Evolutionary conservation across 1,284 basidiomycete genomes (phyloP).

Genomic region (Rhodotorula sp.): DNA sequence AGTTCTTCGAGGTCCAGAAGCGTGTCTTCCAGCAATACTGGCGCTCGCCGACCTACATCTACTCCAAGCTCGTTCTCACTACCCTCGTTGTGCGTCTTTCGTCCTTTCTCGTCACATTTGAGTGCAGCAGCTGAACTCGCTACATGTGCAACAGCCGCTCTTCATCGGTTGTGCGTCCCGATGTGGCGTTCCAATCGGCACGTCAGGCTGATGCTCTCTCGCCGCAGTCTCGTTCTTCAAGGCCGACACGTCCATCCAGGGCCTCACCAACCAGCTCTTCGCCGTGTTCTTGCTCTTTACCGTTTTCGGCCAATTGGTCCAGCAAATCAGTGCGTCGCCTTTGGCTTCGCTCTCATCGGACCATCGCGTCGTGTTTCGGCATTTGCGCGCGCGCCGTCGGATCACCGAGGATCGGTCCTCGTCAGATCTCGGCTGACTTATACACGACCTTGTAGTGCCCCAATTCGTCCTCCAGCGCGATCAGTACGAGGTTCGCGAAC

Average conservation of each 20-base stretch:
- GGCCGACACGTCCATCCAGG: slow-evolving; percentile 65
- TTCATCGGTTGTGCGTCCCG: slow-evolving; percentile 51
- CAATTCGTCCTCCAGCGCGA: slow-evolving; percentile 56
- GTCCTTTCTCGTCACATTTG: background rate
- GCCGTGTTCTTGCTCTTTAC: slow-evolving; percentile 58
- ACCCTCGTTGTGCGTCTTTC: slow-evolving; percentile 35
- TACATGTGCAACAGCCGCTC: slow-evolving; percentile 43
- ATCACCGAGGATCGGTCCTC: background rate
- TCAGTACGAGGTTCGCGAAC: slow-evolving; percentile 72
- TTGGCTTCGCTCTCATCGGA: background rate
- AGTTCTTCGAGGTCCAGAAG: slow-evolving; percentile 58
- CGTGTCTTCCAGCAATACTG: slow-evolving; percentile 62
- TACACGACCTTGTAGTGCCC: slow-evolving; percentile 46
- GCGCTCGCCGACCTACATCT: slow-evolving; percentile 63
- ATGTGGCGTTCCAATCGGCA: too few relatives aligned
- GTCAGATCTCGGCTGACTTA: too few relatives aligned
- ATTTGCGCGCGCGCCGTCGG: too few relatives aligned
- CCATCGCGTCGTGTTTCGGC: background rate
- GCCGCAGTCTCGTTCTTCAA: slow-evolving; percentile 60
- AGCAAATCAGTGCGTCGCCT: slow-evolving; percentile 1
- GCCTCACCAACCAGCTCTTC: slow-evolving; percentile 69
- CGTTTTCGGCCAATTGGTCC: slow-evolving; percentile 51
- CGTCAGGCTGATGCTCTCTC: background rate
- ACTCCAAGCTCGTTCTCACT: slow-evolving; percentile 64
- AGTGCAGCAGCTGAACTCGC: slow-evolving; percentile 7